Conservation (phyloP, 192 early-diverging fungal genomes). For the Ambispora gerdemannii region DNA sequence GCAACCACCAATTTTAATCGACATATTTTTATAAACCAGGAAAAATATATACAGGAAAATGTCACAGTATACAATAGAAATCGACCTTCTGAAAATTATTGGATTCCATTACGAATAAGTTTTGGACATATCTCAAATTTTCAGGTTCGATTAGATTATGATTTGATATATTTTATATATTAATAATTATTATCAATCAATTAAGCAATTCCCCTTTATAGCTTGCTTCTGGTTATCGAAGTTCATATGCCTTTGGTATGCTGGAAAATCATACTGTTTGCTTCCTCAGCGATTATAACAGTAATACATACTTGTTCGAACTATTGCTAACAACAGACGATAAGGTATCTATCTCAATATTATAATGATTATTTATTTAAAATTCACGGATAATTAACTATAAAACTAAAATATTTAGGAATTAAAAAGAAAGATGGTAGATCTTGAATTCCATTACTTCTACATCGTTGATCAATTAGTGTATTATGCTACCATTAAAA, state of each 20-base stretch:
- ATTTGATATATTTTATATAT: too few relatives aligned
- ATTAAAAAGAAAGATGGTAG: constrained; percentile 44
- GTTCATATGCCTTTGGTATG: constrained; percentile 54
- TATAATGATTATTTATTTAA: not conserved
- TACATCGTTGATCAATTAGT: constrained; percentile 76
- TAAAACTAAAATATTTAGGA: constrained; percentile 24
- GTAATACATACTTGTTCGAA: constrained; percentile 35
- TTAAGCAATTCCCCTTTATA: constrained; percentile 1
- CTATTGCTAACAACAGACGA: constrained; percentile 36
- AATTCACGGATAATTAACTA: not conserved
- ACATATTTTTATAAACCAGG: constrained; percentile 37
- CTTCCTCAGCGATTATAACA: constrained; percentile 60
- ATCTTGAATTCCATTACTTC: constrained; percentile 63
- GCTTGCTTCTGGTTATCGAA: constrained; percentile 63
- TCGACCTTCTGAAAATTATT: constrained; percentile 65
- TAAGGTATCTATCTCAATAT: constrained; percentile 1
- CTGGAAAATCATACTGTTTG: constrained; percentile 64
- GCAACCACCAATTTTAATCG: not conserved
- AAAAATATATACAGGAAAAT: constrained; percentile 73
- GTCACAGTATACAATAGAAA: constrained; percentile 68
- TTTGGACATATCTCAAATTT: constrained; percentile 69
- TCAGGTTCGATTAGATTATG: constrained; percentile 41
- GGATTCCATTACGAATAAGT: constrained; percentile 60
- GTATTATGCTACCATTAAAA: constrained; percentile 73
- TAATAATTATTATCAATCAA: too few relatives aligned